These are phyloP conservation scores for Phytophthora litchii DNA, from an alignment of 352 stramenopile genomes.

Conservation along the genomic window DNA sequence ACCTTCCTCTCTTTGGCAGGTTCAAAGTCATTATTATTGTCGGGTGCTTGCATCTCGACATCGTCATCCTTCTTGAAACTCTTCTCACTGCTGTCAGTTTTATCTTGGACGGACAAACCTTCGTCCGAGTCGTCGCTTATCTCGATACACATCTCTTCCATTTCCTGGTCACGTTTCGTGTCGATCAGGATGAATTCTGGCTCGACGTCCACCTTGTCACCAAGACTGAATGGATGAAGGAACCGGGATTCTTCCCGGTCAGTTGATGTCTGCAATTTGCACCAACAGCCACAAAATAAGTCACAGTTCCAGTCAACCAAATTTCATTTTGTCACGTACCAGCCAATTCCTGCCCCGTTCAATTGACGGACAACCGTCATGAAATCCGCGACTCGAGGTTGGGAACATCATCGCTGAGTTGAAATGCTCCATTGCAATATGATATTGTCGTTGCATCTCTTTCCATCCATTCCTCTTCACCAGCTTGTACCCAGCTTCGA, in stretches of 20 bases:
- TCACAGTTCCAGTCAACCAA: slow-evolving; percentile 4
- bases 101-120: background rate
- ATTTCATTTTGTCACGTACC: slow-evolving; percentile 25
- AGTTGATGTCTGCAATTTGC: slow-evolving; percentile 33
- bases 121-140: slow-evolving; percentile 10
- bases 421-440: slow-evolving; percentile 63
- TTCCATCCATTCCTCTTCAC: slow-evolving; percentile 42
- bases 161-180: slow-evolving; percentile 26
- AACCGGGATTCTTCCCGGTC: slow-evolving; percentile 42
- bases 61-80: slow-evolving; percentile 5
- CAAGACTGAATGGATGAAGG: slow-evolving; percentile 40
- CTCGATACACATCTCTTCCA: slow-evolving; percentile 16
- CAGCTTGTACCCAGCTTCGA: slow-evolving; percentile 46
- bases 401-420: slow-evolving; percentile 55
- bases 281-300: slow-evolving; percentile 9
- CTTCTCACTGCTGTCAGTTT: slow-evolving; percentile 7
- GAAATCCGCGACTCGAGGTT: slow-evolving; percentile 22
- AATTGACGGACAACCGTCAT: slow-evolving; percentile 43
- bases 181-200: slow-evolving; percentile 43
- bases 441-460: slow-evolving; percentile 58
- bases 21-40: background rate
- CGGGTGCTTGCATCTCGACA: slow-evolving; percentile 10
- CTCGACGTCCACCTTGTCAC: slow-evolving; percentile 26
- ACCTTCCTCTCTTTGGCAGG: slow-evolving; percentile 9
- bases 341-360: slow-evolving; percentile 61